Evolutionary conservation across 208 protist genomes (phyloP).

Genomic region (Trypanosoma brucei): DNA sequence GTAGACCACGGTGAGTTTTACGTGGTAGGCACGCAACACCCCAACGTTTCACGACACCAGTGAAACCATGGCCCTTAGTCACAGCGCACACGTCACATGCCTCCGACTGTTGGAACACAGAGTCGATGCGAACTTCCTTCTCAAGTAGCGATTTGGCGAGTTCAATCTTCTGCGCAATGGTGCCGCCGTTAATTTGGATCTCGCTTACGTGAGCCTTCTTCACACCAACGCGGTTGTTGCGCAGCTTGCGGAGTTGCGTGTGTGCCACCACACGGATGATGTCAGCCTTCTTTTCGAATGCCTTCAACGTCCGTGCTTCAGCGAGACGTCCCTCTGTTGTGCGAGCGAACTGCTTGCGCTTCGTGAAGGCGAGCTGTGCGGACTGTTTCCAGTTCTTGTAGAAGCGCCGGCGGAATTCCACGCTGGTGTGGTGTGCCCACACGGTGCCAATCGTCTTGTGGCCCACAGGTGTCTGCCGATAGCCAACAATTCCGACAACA

Average conservation of each 20-base stretch:
- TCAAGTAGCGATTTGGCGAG: slow-evolving; percentile 95
- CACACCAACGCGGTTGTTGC: slow-evolving; percentile 96
- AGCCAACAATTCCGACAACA: slow-evolving; percentile 98
- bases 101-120: slow-evolving; percentile 96
- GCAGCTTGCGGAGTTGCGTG: slow-evolving; percentile 96
- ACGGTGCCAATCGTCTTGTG: slow-evolving; percentile 97
- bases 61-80: slow-evolving; percentile 98
- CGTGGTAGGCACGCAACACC: slow-evolving; percentile 95
- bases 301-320: slow-evolving; percentile 81
- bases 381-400: slow-evolving; percentile 99
- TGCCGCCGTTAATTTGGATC: slow-evolving; percentile 99
- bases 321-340: slow-evolving; percentile 86
- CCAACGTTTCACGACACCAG: slow-evolving; percentile 98
- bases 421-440: slow-evolving; percentile 96
- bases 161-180: slow-evolving; percentile 94
- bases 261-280: slow-evolving; percentile 98
- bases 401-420: slow-evolving; percentile 95
- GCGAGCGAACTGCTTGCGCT: slow-evolving; percentile 78
- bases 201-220: slow-evolving; percentile 99
- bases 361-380: slow-evolving; percentile 98
- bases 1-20: slow-evolving; percentile 99
- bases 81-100: slow-evolving; percentile 96
- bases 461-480: slow-evolving; percentile 95
- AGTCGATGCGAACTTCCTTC: slow-evolving; percentile 93
- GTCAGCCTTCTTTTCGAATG: slow-evolving; percentile 95